Percentiles rank a stretch among this genome's conserved stretches.
phyloP scores from a whole-genome alignment of 129 eudicot species.

The Pulicaria dysenterica region DNA sequence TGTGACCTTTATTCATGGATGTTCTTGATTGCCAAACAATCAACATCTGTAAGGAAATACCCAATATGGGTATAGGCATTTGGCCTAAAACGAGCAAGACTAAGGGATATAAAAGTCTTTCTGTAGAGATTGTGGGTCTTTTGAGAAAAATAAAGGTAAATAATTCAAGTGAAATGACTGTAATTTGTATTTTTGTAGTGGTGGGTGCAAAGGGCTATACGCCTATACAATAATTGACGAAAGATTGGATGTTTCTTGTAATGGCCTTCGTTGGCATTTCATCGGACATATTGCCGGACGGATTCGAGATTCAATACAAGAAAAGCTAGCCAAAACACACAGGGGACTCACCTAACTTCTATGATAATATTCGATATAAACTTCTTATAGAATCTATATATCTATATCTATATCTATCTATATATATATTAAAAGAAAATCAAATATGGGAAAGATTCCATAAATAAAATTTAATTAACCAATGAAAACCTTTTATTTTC shows the following conservation, averaged over 20 bases:
- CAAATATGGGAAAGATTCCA: too few relatives aligned
- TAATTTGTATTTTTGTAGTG: slow-evolving; percentile 44
- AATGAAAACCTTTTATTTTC: too few relatives aligned
- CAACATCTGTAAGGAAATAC: slow-evolving; percentile 22
- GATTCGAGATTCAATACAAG: background rate
- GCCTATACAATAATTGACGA: slow-evolving; percentile 20
- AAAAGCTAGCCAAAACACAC: background rate
- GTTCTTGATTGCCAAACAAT: slow-evolving; percentile 13
- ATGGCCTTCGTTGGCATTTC: slow-evolving; percentile 5
- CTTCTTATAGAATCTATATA: too few relatives aligned
- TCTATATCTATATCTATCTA: too few relatives aligned
- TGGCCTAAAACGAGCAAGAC: background rate
- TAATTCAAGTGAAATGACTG: slow-evolving; percentile 35
- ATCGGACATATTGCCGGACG: slow-evolving; percentile 9
- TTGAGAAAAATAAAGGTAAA: slow-evolving; percentile 32
- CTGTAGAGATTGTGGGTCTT: background rate
- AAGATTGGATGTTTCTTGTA: slow-evolving; percentile 25
- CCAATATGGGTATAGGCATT: slow-evolving; percentile 20
- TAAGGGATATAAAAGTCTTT: slow-evolving; percentile 31
- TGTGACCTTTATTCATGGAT: slow-evolving; percentile 18
- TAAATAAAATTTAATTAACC: too few relatives aligned
- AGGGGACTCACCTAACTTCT: too few relatives aligned
- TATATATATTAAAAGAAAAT: too few relatives aligned
- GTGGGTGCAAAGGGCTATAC: slow-evolving; percentile 30
- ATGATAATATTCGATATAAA: too few relatives aligned